These are phyloP conservation scores for Leccinum fibrillosum DNA, from an alignment of 768 basidiomycete species.

Conservation along the genomic window DNA sequence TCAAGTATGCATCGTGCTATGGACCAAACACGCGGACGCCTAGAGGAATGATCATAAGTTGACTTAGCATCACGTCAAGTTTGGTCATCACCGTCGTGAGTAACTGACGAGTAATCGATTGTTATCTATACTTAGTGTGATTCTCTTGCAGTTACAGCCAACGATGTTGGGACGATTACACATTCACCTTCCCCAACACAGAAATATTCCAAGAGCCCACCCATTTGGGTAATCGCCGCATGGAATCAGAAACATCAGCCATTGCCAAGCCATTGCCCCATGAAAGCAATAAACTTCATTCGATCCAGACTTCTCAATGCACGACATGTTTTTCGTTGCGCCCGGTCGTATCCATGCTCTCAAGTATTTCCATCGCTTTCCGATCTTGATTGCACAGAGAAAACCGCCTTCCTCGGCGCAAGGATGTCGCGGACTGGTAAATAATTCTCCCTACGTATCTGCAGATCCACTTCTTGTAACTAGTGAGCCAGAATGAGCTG, in stretches of 20 bases:
- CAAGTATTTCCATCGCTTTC: not conserved
- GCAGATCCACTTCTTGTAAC: not conserved
- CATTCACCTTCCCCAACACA: not conserved
- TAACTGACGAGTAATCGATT: slow-evolving; percentile 9
- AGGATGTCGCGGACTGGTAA: not conserved
- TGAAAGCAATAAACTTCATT: not conserved
- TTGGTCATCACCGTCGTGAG: slow-evolving; percentile 5
- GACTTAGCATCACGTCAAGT: not conserved
- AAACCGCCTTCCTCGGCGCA: not conserved
- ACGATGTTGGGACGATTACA: slow-evolving; percentile 6
- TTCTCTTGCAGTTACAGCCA: not conserved
- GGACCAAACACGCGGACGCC: slow-evolving; percentile 47
- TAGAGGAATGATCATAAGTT: slow-evolving; percentile 15
- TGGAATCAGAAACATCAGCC: not conserved
- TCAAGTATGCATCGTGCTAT: slow-evolving; percentile 62
- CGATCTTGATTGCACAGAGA: not conserved
- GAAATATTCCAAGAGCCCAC: not conserved
- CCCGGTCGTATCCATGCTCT: not conserved
- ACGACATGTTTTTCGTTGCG: not conserved
- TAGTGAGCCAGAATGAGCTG: not conserved
- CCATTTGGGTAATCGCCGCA: not conserved
- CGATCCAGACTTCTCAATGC: not conserved
- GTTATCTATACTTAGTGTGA: slow-evolving; percentile 7
- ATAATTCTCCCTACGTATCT: not conserved
- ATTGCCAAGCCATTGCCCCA: not conserved